These are phyloP conservation scores for Penicillium paxilli DNA, from an alignment of 495 filamentous ascomycete species.

Conservation along the genomic window DNA sequence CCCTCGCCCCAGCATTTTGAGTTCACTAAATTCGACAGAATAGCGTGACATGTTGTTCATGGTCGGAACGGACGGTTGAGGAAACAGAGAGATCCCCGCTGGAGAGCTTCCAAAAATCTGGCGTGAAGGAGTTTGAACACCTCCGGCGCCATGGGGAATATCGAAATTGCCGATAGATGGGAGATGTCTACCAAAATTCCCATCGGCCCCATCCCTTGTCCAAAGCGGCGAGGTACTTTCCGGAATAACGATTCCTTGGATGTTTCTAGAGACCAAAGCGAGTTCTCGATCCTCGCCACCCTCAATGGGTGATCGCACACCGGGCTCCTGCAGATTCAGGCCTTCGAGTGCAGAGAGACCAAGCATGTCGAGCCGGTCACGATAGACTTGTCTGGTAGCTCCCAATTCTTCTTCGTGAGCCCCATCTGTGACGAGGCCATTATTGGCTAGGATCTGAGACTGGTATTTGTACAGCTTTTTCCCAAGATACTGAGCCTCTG, in stretches of 20 bases:
- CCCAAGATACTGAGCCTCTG: slow-evolving; percentile 43
- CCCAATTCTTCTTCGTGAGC: slow-evolving; percentile 38
- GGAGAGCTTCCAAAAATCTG: slow-evolving; percentile 37
- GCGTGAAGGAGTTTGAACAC: slow-evolving; percentile 21
- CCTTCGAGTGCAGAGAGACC: slow-evolving; percentile 39
- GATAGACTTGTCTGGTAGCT: slow-evolving; percentile 41
- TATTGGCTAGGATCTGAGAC: slow-evolving; percentile 39
- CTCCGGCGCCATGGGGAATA: slow-evolving; percentile 22
- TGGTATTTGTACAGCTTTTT: slow-evolving; percentile 44
- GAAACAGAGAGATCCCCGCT: slow-evolving; percentile 35
- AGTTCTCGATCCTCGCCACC: slow-evolving; percentile 15
- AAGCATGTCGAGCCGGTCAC: slow-evolving; percentile 43
- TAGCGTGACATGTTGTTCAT: slow-evolving; percentile 38
- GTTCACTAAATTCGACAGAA: slow-evolving; percentile 42
- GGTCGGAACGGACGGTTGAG: slow-evolving; percentile 15
- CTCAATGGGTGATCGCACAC: slow-evolving; percentile 15
- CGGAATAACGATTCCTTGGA: slow-evolving; percentile 1
- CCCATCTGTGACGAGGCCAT: slow-evolving; percentile 41
- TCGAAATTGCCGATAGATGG: slow-evolving; percentile 18
- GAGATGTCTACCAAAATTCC: slow-evolving; percentile 18
- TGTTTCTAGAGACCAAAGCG: slow-evolving; percentile 18
- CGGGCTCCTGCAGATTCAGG: slow-evolving; percentile 26
- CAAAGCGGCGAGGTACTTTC: slow-evolving; percentile 13
- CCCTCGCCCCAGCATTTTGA: slow-evolving; percentile 48
- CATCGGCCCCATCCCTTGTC: slow-evolving; percentile 1